phyloP scores from a whole-genome alignment of 805 yeast genomes.

The Barnettozyma wickerhamii region DNA sequence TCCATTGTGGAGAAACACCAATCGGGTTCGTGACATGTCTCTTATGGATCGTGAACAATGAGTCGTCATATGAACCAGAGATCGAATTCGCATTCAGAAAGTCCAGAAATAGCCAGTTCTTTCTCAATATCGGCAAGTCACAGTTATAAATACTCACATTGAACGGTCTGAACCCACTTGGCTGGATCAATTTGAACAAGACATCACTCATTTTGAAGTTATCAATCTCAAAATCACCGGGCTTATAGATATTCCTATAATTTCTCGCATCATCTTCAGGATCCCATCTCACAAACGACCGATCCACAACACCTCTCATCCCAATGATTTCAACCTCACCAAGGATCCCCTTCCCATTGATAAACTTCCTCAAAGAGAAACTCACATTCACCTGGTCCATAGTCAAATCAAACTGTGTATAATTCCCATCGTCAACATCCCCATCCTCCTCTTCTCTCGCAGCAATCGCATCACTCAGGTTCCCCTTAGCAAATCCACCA shows the following conservation, averaged over 20 bases:
- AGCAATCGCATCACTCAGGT: conserved; percentile 67
- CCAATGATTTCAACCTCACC: conserved; percentile 80
- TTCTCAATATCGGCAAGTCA: conserved; percentile 72
- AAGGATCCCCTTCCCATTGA: conserved; percentile 83
- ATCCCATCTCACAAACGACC: conserved; percentile 83
- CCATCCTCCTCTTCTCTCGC: conserved; percentile 28
- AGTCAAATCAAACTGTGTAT: conserved; percentile 91
- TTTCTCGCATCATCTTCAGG: conserved; percentile 79
- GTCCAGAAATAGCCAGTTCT: conserved; percentile 93
- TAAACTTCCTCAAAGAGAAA: conserved; percentile 79
- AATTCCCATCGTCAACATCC: conserved; percentile 80
- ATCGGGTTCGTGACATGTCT: conserved; percentile 37
- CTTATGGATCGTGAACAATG: conserved; percentile 87
- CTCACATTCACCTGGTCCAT: conserved; percentile 82
- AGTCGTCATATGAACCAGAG: conserved; percentile 90
- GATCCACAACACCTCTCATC: conserved; percentile 86
- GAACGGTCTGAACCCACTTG: conserved; percentile 75
- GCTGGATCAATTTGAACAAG: conserved; percentile 76
- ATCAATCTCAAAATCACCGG: conserved; percentile 93
- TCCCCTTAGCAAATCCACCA: conserved; percentile 59
- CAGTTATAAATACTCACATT: conserved; percentile 85
- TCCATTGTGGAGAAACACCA: conserved; percentile 36
- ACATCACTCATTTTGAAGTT: conserved; percentile 81
- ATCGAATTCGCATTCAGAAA: conserved; percentile 76
- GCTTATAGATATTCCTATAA: conserved; percentile 64